These are phyloP conservation scores for Paramecium biaurelia DNA, from an alignment of 73 alveolate genomes.

Conservation along the genomic window DNA sequence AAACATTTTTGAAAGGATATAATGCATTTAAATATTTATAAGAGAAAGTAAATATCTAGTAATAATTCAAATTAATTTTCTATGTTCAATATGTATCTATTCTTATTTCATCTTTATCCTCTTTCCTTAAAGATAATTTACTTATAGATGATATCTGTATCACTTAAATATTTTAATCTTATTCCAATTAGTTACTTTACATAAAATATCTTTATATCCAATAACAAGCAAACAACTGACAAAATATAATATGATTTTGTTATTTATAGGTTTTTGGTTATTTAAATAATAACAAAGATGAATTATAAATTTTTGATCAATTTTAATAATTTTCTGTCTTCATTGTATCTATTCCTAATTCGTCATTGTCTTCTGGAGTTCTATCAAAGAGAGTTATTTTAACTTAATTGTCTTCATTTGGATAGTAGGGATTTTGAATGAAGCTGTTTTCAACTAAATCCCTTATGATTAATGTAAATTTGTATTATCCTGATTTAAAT, in stretches of 20 bases:
- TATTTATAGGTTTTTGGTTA: too few relatives aligned
- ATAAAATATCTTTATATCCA: too few relatives aligned
- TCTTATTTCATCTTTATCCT: constrained; percentile 94
- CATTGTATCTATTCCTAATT: constrained; percentile 96
- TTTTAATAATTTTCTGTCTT: constrained; percentile 82
- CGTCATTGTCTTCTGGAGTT: constrained; percentile 95
- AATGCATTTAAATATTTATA: neutral
- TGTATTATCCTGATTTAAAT: constrained; percentile 71
- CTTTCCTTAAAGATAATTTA: too few relatives aligned
- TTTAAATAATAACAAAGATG: neutral
- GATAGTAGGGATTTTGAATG: constrained; percentile 88
- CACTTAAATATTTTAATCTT: too few relatives aligned
- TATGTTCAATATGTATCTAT: constrained; percentile 88
- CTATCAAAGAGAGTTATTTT: constrained; percentile 90
- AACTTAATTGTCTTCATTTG: constrained; percentile 85
- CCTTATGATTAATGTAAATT: constrained; percentile 87
- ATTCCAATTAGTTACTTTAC: too few relatives aligned
- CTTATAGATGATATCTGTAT: too few relatives aligned
- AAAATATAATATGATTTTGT: too few relatives aligned
- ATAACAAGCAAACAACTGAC: too few relatives aligned
- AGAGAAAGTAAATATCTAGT: neutral
- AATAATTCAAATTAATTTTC: constrained; percentile 70
- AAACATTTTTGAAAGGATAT: neutral
- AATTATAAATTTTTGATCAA: neutral
- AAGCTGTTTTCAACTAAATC: constrained; percentile 97